Base-by-base conservation (phyloP, 2,329 filamentous ascomycete genomes). In the Alternaria sp. region DNA sequence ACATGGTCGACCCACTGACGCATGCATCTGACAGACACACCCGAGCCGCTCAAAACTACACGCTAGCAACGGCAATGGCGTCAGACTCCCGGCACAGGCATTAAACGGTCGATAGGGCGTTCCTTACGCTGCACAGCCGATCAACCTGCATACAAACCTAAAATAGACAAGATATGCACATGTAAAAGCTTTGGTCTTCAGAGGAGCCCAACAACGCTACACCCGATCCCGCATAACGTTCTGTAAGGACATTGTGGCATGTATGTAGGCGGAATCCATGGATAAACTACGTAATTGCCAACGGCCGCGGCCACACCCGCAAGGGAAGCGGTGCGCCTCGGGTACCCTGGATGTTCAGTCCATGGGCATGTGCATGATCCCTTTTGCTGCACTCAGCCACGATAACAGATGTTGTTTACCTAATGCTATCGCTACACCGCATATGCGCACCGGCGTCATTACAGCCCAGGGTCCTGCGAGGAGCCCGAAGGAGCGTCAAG, bases 121-220 rank as follows among this genome's bases (percentile, higher is more conserved):
- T 28, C 59, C 54, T 62, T 62, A 46, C 59, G 17, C 46, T 40
- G 32, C 32, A 56, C 46, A 51, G 12, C 30, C 17, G 47, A 57
- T 52, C 13, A 25, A 44, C 56, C 30, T 44, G 23, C 46, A 28
- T 43, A 45, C 12, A 46, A 4, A 17, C 47, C 47, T 36, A 36
- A 54, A 46, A 51, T 32, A 59, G 57, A 30, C 19, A 12, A 28
- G 25, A 21, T 45, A 32, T 54, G 57, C 57, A 59, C 6, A 19
- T 45, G 36, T 30, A 54, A 40, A 25, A 45, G 40, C 25, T 45
- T 12, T 36, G 55, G 32, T 52, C 13, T 21, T 12, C 13, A 19
- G 11, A 4, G 17, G 54, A 23, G 21, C 28, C 43, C 26, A 21
- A 28, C 19, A 6, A 23, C 15, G 23, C 17, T 49, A 49, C 47